These are phyloP conservation scores for Pleomassaria siparia DNA, from an alignment of 2,329 filamentous ascomycete species.

Conservation along the genomic window DNA sequence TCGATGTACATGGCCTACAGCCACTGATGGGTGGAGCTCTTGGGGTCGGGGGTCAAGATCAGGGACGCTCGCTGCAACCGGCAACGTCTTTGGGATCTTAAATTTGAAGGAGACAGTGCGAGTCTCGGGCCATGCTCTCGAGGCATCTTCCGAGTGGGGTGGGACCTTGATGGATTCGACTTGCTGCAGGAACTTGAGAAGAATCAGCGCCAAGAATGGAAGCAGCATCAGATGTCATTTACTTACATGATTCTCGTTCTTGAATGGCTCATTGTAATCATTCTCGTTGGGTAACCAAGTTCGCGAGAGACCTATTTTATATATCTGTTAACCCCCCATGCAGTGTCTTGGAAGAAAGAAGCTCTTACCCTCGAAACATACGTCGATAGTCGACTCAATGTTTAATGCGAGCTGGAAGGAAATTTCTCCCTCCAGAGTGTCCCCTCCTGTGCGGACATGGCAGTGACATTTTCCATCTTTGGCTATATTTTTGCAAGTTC, in stretches of 20 bases:
- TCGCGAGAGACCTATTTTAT: no score
- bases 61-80: not conserved
- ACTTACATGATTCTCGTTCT: no score
- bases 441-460: not conserved
- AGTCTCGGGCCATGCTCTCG: not conserved
- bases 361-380: not conserved
- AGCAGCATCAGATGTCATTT: not conserved
- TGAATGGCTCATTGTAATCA: no score
- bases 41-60: not conserved
- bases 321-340: no score
- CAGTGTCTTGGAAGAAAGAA: no score
- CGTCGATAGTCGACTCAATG: not conserved
- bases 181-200: not conserved
- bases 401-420: not conserved
- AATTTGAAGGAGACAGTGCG: no score
- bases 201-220: not conserved
- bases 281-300: no score
- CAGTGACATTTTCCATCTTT: not conserved
- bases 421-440: slow-evolving; percentile 1
- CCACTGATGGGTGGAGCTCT: not conserved
- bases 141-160: not conserved
- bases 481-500: not conserved
- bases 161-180: not conserved
- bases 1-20: not conserved
- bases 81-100: no score